phyloP scores from a whole-genome alignment of 805 yeast species.

The Starmerella asiatica region DNA sequence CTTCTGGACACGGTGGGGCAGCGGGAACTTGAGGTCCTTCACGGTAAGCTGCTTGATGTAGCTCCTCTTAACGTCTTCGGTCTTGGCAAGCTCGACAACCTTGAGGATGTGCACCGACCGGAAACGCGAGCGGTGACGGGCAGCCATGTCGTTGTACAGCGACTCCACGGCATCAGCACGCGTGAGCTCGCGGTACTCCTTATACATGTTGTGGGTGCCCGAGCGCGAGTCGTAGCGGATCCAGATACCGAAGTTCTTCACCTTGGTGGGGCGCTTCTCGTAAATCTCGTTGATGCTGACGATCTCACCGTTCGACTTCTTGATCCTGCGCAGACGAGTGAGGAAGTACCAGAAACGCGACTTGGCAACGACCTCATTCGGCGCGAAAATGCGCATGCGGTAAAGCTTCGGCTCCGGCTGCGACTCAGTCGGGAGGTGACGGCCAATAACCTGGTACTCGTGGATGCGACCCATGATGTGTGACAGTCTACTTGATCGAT shows the following conservation, averaged over 20 bases:
- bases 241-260: constrained; percentile 99
- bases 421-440: constrained; percentile 98
- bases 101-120: constrained; percentile 98
- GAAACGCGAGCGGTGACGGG: constrained; percentile 99
- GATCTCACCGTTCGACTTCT: constrained; percentile 99
- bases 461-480: constrained; percentile 73
- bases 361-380: constrained; percentile 97
- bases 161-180: constrained; percentile 98
- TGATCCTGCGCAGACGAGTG: constrained; percentile 98
- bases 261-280: constrained; percentile 97
- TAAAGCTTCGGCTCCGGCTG: constrained; percentile 99
- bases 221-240: constrained; percentile 99
- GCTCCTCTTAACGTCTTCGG: constrained; percentile 97
- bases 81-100: constrained; percentile 97
- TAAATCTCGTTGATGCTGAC: constrained; percentile 81
- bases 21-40: constrained; percentile 97
- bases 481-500: constrained; percentile 7
- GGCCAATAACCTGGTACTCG: constrained; percentile 99
- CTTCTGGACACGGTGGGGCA: constrained; percentile 98
- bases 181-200: constrained; percentile 99
- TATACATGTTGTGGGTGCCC: constrained; percentile 99
- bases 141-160: constrained; percentile 99
- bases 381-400: constrained; percentile 99
- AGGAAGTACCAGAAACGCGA: constrained; percentile 99
- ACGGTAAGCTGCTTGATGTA: constrained; percentile 94